Conservation (phyloP, 1,284 basidiomycete genomes). For the Tetrapyrgos nigripes region DNA sequence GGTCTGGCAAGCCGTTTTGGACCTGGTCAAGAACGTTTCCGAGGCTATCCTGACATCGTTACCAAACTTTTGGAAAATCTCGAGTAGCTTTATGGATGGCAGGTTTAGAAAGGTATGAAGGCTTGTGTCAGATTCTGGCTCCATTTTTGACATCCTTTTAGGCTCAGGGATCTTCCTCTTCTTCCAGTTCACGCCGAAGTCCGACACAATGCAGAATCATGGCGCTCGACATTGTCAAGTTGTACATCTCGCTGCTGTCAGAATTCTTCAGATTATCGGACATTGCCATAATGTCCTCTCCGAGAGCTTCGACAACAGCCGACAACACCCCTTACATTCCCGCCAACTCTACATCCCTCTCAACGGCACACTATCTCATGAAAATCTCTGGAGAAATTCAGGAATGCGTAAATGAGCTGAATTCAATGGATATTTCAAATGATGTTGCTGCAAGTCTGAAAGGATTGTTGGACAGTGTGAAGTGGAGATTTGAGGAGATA, state of each 20-base stretch:
- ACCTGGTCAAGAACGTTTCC: conserved; percentile 74
- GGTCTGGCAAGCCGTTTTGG: conserved; percentile 83
- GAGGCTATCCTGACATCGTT: conserved; percentile 76
- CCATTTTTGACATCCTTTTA: conserved; percentile 15
- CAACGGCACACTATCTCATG: conserved; percentile 82
- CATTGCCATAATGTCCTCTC: conserved; percentile 60
- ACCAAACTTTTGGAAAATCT: conserved; percentile 94
- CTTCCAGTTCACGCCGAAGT: conserved; percentile 64
- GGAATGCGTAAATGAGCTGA: conserved; percentile 86
- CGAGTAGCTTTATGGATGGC: conserved; percentile 90
- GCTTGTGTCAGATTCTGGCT: conserved; percentile 20
- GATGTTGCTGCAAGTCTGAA: conserved; percentile 76
- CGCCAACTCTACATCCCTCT: conserved; percentile 79
- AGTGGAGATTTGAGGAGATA: conserved; percentile 90
- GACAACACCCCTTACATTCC: conserved; percentile 62
- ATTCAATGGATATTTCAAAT: conserved; percentile 79
- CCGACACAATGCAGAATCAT: conserved; percentile 88
- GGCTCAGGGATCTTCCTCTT: conserved; percentile 31
- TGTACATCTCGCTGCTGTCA: conserved; percentile 87
- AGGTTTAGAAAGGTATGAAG: conserved; percentile 91
- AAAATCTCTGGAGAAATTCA: conserved; percentile 85
- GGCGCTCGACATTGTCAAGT: conserved; percentile 89
- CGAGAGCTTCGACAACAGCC: conserved; percentile 29
- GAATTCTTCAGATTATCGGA: conserved; percentile 92
- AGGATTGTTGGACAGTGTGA: conserved; percentile 79